These are phyloP conservation scores for Entonaema liquescens DNA, from an alignment of 495 filamentous ascomycete species.

Conservation along the genomic window DNA sequence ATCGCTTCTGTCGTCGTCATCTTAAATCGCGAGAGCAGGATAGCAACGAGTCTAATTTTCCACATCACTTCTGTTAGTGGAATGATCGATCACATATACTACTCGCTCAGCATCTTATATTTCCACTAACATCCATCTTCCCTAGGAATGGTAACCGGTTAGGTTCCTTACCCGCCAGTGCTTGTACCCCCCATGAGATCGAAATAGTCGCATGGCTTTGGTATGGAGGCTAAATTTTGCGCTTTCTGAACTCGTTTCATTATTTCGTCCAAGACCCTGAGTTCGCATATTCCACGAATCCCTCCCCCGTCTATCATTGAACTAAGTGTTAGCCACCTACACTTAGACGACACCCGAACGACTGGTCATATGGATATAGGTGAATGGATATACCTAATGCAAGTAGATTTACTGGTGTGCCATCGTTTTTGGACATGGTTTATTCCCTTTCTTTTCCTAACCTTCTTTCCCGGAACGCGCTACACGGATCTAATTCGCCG, in stretches of 20 bases:
- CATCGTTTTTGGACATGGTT: slow-evolving; percentile 1
- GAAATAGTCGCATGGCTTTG: slow-evolving; percentile 10
- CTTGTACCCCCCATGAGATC: slow-evolving; percentile 12
- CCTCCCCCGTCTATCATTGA: slow-evolving; percentile 1
- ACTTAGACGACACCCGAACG: not conserved
- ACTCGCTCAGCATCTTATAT: not conserved
- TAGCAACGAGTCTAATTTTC: slow-evolving; percentile 4
- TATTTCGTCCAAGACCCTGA: slow-evolving; percentile 10
- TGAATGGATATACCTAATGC: slow-evolving; percentile 4
- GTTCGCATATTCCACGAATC: slow-evolving; percentile 10
- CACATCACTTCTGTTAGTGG: not conserved
- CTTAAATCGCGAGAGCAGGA: slow-evolving; percentile 10
- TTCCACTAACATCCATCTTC: not conserved
- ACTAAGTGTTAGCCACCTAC: not conserved
- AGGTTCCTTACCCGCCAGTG: slow-evolving; percentile 14
- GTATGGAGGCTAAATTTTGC: slow-evolving; percentile 1
- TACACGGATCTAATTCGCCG: not conserved
- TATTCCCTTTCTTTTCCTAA: not conserved
- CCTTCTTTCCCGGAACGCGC: not conserved
- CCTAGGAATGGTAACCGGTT: not conserved
- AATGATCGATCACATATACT: not conserved
- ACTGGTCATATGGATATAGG: not conserved
- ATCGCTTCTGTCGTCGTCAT: slow-evolving; percentile 14
- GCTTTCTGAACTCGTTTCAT: slow-evolving; percentile 12
- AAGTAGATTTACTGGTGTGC: slow-evolving; percentile 9